These are phyloP conservation scores for Salix purpurea DNA, from an alignment of 345 rosid species.

Conservation along the genomic window DNA sequence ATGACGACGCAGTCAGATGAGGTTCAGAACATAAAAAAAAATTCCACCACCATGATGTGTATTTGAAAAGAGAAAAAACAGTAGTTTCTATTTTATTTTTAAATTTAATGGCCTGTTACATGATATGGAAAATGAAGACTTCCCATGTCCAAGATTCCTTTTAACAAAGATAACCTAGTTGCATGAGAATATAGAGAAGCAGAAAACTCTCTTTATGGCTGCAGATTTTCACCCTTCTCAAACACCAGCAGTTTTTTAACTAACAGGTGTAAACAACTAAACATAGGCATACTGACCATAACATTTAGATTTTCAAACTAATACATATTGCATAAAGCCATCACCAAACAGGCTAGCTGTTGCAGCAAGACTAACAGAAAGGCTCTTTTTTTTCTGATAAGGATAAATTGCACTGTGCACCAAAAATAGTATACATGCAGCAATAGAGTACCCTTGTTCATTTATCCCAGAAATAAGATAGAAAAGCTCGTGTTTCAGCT, in stretches of 20 bases:
- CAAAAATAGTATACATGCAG: slow-evolving; percentile 1
- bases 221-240: background rate
- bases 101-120: background rate
- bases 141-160: slow-evolving; percentile 2
- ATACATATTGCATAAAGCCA: background rate
- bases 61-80: background rate
- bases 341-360: background rate
- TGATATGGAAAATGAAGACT: slow-evolving; percentile 2
- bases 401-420: background rate
- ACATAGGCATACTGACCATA: background rate
- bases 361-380: background rate
- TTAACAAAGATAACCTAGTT: background rate
- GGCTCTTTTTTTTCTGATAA: background rate
- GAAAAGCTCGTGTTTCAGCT: slow-evolving; percentile 6
- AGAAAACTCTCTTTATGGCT: background rate
- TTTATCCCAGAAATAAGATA: slow-evolving; percentile 8
- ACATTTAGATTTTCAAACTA: background rate
- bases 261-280: background rate
- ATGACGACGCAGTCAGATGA: background rate
- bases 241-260: background rate
- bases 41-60: background rate
- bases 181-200: background rate
- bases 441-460: slow-evolving; percentile 29
- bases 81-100: background rate
- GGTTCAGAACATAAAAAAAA: background rate